phyloP scores from a whole-genome alignment of 2,329 filamentous ascomycete species.

The Pseudogymnoascus sp. region DNA sequence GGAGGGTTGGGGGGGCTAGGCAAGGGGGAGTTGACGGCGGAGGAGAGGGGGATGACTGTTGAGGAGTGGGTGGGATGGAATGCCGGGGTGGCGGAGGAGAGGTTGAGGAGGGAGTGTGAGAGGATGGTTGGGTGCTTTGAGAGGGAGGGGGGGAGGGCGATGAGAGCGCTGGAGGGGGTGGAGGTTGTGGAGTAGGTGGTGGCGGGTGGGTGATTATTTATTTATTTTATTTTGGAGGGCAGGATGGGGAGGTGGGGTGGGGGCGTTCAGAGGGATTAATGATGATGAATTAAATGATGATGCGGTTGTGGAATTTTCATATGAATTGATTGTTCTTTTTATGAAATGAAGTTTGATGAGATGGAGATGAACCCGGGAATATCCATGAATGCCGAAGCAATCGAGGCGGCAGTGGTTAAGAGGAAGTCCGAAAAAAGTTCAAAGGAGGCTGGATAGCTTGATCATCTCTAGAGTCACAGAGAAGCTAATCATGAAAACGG shows the following conservation, averaged over 20 bases:
- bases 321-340: not conserved
- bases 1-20: conserved; percentile 32
- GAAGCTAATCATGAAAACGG: no score
- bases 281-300: not conserved
- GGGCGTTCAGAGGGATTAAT: not conserved
- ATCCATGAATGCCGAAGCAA: no score
- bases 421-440: no score
- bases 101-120: conserved; percentile 74
- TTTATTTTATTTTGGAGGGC: not conserved
- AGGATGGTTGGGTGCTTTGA: conserved; percentile 76
- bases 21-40: conserved; percentile 56
- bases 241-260: not conserved
- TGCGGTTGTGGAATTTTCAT: not conserved
- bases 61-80: conserved; percentile 87
- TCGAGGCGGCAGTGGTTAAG: no score
- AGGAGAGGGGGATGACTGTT: conserved; percentile 84
- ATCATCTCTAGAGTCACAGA: no score
- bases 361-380: no score
- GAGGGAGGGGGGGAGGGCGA: conserved; percentile 68
- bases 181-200: conserved; percentile 22
- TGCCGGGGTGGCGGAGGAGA: conserved; percentile 70
- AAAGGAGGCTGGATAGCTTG: no score
- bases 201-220: not conserved
- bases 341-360: no score
- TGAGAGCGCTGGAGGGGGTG: conserved; percentile 68